These are phyloP conservation scores for Prunus davidiana DNA, from an alignment of 306 rosid species.

Conservation along the genomic window DNA sequence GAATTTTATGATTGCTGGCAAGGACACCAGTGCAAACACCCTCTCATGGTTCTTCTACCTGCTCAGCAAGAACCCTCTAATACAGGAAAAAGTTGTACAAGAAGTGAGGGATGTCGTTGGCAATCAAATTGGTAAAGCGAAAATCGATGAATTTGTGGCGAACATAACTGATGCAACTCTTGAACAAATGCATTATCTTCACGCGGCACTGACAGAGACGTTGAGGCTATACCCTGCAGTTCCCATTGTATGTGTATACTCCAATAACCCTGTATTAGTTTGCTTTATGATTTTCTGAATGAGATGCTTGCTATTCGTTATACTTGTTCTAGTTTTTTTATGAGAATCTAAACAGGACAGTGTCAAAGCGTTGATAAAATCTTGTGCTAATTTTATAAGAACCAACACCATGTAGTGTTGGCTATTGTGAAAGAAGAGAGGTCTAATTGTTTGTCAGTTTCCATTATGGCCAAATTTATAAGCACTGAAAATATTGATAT, in stretches of 20 bases:
- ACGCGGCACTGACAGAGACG: constrained; percentile 61
- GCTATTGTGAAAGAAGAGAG: no score
- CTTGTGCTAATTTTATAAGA: not conserved
- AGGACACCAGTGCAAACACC: constrained; percentile 66
- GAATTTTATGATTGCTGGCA: constrained; percentile 75
- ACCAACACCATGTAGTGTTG: not conserved
- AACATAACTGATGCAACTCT: constrained; percentile 49
- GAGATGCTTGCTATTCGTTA: not conserved
- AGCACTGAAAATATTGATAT: not conserved
- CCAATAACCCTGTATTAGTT: no score
- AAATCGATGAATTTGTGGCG: constrained; percentile 37
- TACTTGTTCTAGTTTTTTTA: not conserved
- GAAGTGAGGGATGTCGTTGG: constrained; percentile 53
- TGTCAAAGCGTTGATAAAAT: not conserved
- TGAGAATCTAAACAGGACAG: not conserved
- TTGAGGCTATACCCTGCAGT: no score
- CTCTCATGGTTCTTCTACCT: constrained; percentile 81
- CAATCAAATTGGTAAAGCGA: constrained; percentile 23
- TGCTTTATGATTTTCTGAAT: no score
- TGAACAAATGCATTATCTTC: constrained; percentile 81
- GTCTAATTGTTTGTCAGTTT: no score
- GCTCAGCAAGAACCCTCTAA: constrained; percentile 68
- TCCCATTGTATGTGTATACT: no score
- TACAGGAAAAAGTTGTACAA: constrained; percentile 54
- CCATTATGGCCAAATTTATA: not conserved